Base-by-base conservation (phyloP, 148 eudicot genomes). In the Cornus suecica region DNA sequence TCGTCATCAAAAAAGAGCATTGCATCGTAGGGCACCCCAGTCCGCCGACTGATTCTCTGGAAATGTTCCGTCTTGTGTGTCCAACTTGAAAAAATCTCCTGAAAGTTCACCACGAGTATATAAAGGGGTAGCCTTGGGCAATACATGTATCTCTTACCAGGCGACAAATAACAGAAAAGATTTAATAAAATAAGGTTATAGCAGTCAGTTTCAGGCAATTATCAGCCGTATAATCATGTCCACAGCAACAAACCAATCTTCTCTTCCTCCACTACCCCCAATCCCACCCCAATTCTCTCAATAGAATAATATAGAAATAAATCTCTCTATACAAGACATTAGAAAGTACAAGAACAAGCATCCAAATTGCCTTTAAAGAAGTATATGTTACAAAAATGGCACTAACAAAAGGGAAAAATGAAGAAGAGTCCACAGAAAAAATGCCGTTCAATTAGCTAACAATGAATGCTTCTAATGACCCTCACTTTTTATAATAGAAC, bases 1-100 rank as follows among this genome's bases (percentile, higher is more conserved):
- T 93, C 99, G 16, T 95, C 99, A 74, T 95, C 99, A 68, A 92
- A 95, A 83, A 95, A 93, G 71, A 93, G 97, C 97, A 95, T 95
- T 51, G 91, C 86, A 63, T 87, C 84, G 80, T 83, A 95, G 13
- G 98, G 99, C 70, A 95, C 83, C 41, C 84, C 82, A 60, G 98
- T 95, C 91, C 72, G 86, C 79, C 83, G 63, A 41, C 91, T 84
- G 78, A 95, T 93, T 80, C 81, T 87, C 77, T 95, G 93, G 70
- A 95, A 93, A 81, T 95, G 99, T 54, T 95, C 99, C 56, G 99
- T 95, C 84, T 95, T 95, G 88, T 93, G 97, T 42, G 92, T 95
- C 91, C 94, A 91, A 79, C 97, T 95, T 28, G 94, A 93, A 86
- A 84, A 95, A 3, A 95, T 95, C 82, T 95, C 99, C 99, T 93